Evolutionary conservation across 129 eudicot genomes (phyloP), one percentile per base, ranked within the genome.

Genomic region (Artemisia annua): DNA sequence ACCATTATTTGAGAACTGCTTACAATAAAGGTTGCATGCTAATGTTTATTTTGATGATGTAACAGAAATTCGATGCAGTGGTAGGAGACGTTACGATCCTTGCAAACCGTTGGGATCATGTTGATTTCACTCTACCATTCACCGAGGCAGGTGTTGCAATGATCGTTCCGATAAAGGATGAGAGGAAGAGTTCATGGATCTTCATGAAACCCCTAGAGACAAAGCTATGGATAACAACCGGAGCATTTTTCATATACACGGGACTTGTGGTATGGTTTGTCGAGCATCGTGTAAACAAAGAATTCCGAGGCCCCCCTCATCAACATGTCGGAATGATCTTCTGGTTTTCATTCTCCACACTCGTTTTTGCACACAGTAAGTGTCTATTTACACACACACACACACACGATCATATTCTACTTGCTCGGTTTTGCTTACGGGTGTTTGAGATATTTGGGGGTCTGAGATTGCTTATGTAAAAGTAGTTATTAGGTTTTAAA

Each of bases 361-460:
- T 87, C 19, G 85, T 81, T 68, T 87, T 69, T 15, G 86, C 92
- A 11, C 88, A 87, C 66, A 84, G 92, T 87, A 84, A 87, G 88
- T 83, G 18, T 17, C 13, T 62, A 48, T 16, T 14, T 11, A 0
- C 7, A 16, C 13, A 5, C 3, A 2, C 20, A 17, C 32, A 17
- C 24, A 7, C 22, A 20, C n/a, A n/a, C n/a, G n/a, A n/a, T n/a
- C n/a, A n/a, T n/a, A n/a, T 39, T 46, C n/a, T 14, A 52, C 57
- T 52, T 13, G 18, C 18, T 13, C 18, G 1, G 2, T 13, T 52
- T 7, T 51, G 7, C 5, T n/a, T 52, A 52, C 8, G 8, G 17
- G 7, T 15, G 56, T 51, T 51, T 51, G 4, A 35, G n/a, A 50
- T 50, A 11, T 9, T 51, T 51, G 7, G 46, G 19, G 10, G 22